A percentile compares a stretch with the other conserved stretches of the same genome.
phyloP scores from a whole-genome alignment of 1,284 basidiomycete species.

The Ganoderma lingzhi region DNA sequence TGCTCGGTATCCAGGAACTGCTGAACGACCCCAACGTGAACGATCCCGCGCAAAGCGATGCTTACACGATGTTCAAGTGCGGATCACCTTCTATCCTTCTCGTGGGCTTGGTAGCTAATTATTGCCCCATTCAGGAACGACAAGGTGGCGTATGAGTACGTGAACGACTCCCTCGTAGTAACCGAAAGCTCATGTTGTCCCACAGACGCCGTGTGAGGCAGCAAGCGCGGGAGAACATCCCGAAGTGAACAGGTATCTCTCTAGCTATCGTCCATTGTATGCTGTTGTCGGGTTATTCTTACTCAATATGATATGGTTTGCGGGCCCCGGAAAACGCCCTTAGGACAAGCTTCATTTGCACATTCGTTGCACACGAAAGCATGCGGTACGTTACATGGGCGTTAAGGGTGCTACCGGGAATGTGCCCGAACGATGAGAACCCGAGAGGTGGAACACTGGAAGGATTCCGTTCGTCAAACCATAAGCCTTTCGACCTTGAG shows the following conservation, averaged over 20 bases:
- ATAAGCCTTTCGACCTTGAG: constrained; percentile 85
- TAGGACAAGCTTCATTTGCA: constrained; percentile 4
- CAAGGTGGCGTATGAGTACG: constrained; percentile 88
- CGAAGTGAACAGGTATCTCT: constrained; percentile 61
- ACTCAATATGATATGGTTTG: constrained; percentile 27
- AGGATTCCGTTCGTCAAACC: constrained; percentile 28
- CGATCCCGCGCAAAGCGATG: constrained; percentile 97
- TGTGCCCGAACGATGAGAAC: constrained; percentile 10
- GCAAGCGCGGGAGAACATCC: constrained; percentile 87
- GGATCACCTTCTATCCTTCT: constrained; percentile 40
- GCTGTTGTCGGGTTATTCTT: constrained; percentile 33
- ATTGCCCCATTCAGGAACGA: constrained; percentile 72
- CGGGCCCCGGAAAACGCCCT: neutral
- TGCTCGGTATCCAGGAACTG: constrained; percentile 95
- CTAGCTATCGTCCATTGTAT: constrained; percentile 26
- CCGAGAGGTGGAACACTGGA: constrained; percentile 3
- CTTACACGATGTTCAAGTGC: constrained; percentile 97
- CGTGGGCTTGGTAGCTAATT: constrained; percentile 9
- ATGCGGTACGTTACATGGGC: constrained; percentile 13
- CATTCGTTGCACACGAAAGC: constrained; percentile 14
- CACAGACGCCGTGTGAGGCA: constrained; percentile 76
- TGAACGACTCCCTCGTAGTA: constrained; percentile 26
- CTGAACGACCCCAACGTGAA: constrained; percentile 94
- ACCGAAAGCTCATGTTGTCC: constrained; percentile 19
- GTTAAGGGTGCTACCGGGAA: neutral